Percentiles rank a stretch among this genome's conserved stretches.
phyloP scores from a whole-genome alignment of 805 yeast species.

The Myxozyma nipponensis region DNA sequence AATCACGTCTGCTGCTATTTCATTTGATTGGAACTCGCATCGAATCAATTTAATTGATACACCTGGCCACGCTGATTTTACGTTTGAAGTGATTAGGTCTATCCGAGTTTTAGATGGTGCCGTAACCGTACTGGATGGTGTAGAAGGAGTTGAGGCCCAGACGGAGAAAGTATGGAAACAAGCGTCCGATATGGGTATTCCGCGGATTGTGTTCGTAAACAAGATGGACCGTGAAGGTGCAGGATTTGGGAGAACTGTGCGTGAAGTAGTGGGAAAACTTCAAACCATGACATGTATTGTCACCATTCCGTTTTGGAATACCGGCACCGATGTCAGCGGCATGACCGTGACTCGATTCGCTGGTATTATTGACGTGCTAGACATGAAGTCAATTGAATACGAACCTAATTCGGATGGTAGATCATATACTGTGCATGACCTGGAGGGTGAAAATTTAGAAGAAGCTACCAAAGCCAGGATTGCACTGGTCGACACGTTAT shows the following conservation, averaged over 20 bases:
- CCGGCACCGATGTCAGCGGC: slow-evolving; percentile 7
- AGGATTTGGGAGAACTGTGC: slow-evolving; percentile 84
- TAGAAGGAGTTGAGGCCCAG: slow-evolving; percentile 97
- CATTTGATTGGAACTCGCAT: slow-evolving; percentile 77
- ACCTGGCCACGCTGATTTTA: slow-evolving; percentile 97
- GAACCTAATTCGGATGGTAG: slow-evolving; percentile 46
- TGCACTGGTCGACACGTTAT: slow-evolving; percentile 75
- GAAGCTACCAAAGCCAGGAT: slow-evolving; percentile 59
- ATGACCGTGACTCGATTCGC: slow-evolving; percentile 44
- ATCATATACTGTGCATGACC: slow-evolving; percentile 37
- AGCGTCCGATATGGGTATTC: slow-evolving; percentile 62
- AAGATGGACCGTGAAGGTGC: slow-evolving; percentile 98
- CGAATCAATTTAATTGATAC: slow-evolving; percentile 89
- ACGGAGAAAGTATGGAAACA: slow-evolving; percentile 97
- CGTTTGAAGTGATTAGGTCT: slow-evolving; percentile 88
- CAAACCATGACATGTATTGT: slow-evolving; percentile 69
- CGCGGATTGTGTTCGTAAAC: slow-evolving; percentile 76
- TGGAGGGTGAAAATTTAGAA: slow-evolving; percentile 39
- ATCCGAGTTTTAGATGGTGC: slow-evolving; percentile 91
- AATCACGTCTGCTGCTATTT: slow-evolving; percentile 92
- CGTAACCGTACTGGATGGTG: slow-evolving; percentile 87
- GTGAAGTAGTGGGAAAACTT: slow-evolving; percentile 72
- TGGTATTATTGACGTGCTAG: slow-evolving; percentile 75
- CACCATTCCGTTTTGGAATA: slow-evolving; percentile 58
- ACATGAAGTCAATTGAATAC: slow-evolving; percentile 54